Evolutionary conservation across 116 monocot genomes (phyloP).

Genomic region (Dioscorea cayenensis): DNA sequence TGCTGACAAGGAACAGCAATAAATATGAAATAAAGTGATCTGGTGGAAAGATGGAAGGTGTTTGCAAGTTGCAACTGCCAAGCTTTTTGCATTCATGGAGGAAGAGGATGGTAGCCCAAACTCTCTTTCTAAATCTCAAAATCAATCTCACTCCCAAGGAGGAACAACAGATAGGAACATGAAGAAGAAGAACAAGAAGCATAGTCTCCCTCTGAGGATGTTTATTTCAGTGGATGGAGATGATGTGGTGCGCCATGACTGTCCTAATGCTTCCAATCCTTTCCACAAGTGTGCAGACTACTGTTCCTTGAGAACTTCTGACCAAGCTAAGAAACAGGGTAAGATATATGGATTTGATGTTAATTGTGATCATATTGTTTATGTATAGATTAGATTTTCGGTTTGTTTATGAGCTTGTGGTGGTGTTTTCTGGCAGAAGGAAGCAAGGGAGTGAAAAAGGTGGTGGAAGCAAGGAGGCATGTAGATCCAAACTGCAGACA

Average conservation of each 20-base stretch:
- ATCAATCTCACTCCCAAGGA: too few species aligned
- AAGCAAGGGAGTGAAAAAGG: neutral
- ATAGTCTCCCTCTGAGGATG: constrained; percentile 2
- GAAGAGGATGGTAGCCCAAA: too few species aligned
- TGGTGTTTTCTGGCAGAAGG: neutral
- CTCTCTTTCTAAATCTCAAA: too few species aligned
- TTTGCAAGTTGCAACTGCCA: too few species aligned
- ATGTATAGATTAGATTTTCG: neutral
- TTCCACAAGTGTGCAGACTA: constrained; percentile 7
- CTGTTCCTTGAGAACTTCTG: constrained; percentile 5
- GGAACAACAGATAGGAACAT: neutral
- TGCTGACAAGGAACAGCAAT: too few species aligned
- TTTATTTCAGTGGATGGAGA: neutral
- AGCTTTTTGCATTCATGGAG: too few species aligned
- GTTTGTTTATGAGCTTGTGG: neutral
- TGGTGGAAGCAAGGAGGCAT: constrained; percentile 1
- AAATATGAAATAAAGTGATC: too few species aligned
- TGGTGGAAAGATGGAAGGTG: too few species aligned
- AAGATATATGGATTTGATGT: neutral
- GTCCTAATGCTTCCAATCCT: constrained; percentile 7
- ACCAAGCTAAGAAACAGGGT: neutral
- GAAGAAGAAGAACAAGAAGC: constrained; percentile 2
- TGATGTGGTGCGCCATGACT: neutral
- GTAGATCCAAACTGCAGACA: constrained; percentile 13
- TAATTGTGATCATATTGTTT: too few species aligned